A percentile compares a stretch with the other conserved stretches of the same genome.
phyloP scores from a whole-genome alignment of 257 asterid genomes.

The Knoxia roxburghii region DNA sequence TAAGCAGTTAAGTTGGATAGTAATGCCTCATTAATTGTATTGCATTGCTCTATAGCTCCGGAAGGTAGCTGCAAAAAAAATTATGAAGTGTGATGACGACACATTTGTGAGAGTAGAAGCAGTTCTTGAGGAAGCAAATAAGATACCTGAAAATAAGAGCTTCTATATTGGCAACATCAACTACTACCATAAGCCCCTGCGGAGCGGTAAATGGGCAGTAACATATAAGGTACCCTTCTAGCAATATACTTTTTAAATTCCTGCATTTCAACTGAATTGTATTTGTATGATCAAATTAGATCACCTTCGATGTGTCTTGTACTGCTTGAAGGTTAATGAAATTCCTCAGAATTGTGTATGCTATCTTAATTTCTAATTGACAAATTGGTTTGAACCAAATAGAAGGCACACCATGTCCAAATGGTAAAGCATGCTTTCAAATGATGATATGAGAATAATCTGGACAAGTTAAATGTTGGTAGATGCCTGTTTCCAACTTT shows the following conservation, averaged over 20 bases:
- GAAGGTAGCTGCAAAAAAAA: conserved; percentile 54
- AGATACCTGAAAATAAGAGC: conserved; percentile 47
- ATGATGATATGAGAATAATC: not conserved
- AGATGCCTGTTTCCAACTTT: not conserved
- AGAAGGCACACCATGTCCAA: not conserved
- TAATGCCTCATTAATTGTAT: conserved; percentile 5
- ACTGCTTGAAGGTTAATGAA: not conserved
- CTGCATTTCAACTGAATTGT: not conserved
- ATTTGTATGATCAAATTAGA: not conserved
- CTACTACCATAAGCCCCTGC: conserved; percentile 75
- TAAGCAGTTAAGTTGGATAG: conserved; percentile 10
- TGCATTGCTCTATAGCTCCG: conserved; percentile 44
- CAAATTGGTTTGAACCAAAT: not conserved
- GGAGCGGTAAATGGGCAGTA: conserved; percentile 98
- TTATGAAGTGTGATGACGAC: conserved; percentile 95
- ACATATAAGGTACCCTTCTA: conserved; percentile 53
- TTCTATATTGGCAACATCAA: conserved; percentile 81
- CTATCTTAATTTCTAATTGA: not conserved
- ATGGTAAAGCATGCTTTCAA: not conserved
- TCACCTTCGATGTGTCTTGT: not conserved
- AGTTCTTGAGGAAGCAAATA: conserved; percentile 59
- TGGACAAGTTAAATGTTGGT: not conserved
- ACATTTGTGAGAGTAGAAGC: conserved; percentile 87
- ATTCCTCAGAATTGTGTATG: not conserved
- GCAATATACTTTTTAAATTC: not conserved